Base-by-base conservation (phyloP, 2,329 filamentous ascomycete species). In the Alternaria hordeiaustralica region DNA sequence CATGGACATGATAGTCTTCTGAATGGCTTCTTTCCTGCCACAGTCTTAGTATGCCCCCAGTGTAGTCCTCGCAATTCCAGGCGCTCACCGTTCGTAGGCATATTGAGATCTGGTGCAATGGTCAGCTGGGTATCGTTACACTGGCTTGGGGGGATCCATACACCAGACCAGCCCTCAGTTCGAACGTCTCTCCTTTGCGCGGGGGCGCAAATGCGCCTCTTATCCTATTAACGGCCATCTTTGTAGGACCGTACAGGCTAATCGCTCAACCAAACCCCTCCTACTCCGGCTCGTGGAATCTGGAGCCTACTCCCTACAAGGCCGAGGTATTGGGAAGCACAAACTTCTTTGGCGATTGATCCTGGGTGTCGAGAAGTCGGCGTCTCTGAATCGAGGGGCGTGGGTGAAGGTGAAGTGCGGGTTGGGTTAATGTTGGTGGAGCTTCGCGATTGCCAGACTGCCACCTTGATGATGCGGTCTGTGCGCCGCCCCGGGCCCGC, bases 1-100 rank as follows among this genome's bases (percentile, higher is more conserved):
- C 96, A 99, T 99, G 79, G 96, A 94, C 94, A 98, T 98, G 84
- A 99, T 99, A 69, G 96, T 99, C 87, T 97, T 98, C 80, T 99
- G 96, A 74, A 99, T 99, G 23, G 96, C 92, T 85, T 99, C 96
- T 83, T 99, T 99, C 77, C 94, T 88, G 66, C 49, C 59, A 44
- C 26, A 63, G 46, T 62, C 56, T 83, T 68, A 83, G 81, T 81
- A 74, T 67, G 6, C 33, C 20, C 15, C n/a, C 12, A 10, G 21
- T 50, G 7, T n/a, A n/a, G 26, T 7, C 21, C 11, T 33, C 18
- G 21, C 26, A 30, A 8, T 20, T 50, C 49, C 45, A 54, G 43
- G 57, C 53, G 71, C 73, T 71, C 81, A 89, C 87, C 89, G 91
- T 88, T 99, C 96, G 84, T 96, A 97, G 64, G 96, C 96, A 91